Conservation (phyloP, 441 rosid species). For the Eruca vesicaria region DNA sequence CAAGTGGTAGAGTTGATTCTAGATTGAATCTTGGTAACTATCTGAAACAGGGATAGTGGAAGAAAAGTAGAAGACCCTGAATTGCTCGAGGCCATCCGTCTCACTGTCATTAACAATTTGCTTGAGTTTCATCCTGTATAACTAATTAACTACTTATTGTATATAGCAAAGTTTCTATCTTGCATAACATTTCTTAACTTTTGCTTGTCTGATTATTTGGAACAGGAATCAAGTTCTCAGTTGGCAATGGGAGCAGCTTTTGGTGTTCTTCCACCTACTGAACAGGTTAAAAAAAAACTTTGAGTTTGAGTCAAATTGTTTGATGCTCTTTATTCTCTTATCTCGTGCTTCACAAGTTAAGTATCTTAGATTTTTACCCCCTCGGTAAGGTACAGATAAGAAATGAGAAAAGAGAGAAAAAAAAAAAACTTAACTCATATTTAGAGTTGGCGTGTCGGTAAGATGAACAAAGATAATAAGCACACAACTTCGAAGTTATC, state of each 20-base stretch:
- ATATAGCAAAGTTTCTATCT: not conserved
- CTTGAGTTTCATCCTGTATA: conserved; percentile 91
- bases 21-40: not conserved
- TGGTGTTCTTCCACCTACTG: conserved; percentile 74
- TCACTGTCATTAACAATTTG: conserved; percentile 88
- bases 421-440: not conserved
- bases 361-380: not conserved
- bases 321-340: not conserved
- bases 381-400: not conserved
- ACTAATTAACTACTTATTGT: no score
- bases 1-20: not conserved
- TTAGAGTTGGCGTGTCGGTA: not conserved
- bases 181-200: not conserved
- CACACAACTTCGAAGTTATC: not conserved
- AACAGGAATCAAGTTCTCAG: conserved; percentile 94
- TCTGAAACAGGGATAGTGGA: conserved; percentile 72
- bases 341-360: not conserved
- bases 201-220: conserved; percentile 30
- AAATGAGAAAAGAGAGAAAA: not conserved
- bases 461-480: not conserved
- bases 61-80: conserved; percentile 95
- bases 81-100: conserved; percentile 93
- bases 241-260: conserved; percentile 94
- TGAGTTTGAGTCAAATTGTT: not conserved
- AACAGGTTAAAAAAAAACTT: conserved; percentile 41